Evolutionary conservation across 495 filamentous ascomycete species (phyloP).

Genomic region (Xylaria bambusicola): DNA sequence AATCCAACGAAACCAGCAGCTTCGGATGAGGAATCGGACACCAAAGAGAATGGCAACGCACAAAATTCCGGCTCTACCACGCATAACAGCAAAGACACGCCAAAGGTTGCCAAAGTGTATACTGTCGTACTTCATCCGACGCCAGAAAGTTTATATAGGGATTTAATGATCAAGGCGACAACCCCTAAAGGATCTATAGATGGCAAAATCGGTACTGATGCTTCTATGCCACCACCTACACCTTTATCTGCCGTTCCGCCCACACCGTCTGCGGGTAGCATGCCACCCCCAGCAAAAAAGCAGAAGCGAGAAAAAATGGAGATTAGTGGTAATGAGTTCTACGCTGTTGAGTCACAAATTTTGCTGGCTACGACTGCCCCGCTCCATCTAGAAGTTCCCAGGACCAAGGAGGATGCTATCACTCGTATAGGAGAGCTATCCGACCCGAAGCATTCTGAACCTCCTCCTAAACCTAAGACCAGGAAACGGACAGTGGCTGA

Average conservation of each 20-base stretch:
- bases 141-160: slow-evolving; percentile 66
- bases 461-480: slow-evolving; percentile 79
- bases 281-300: slow-evolving; percentile 66
- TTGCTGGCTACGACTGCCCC: slow-evolving; percentile 69
- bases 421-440: slow-evolving; percentile 66
- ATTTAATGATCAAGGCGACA: slow-evolving; percentile 72
- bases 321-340: slow-evolving; percentile 69
- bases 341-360: slow-evolving; percentile 71
- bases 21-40: slow-evolving; percentile 26
- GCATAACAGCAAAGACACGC: slow-evolving; percentile 50
- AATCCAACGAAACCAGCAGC: slow-evolving; percentile 37
- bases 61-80: slow-evolving; percentile 45
- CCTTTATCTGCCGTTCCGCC: slow-evolving; percentile 63
- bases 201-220: slow-evolving; percentile 49
- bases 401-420: slow-evolving; percentile 65
- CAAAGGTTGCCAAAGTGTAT: slow-evolving; percentile 62
- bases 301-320: slow-evolving; percentile 70
- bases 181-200: slow-evolving; percentile 59
- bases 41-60: slow-evolving; percentile 55
- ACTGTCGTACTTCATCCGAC: slow-evolving; percentile 89
- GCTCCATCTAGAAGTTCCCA: slow-evolving; percentile 74
- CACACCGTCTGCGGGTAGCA: slow-evolving; percentile 53
- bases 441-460: slow-evolving; percentile 72
- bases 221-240: slow-evolving; percentile 64
- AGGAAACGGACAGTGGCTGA: slow-evolving; percentile 94